These are phyloP conservation scores for Pichia insulana DNA, from an alignment of 805 yeast genomes.

Conservation along the genomic window DNA sequence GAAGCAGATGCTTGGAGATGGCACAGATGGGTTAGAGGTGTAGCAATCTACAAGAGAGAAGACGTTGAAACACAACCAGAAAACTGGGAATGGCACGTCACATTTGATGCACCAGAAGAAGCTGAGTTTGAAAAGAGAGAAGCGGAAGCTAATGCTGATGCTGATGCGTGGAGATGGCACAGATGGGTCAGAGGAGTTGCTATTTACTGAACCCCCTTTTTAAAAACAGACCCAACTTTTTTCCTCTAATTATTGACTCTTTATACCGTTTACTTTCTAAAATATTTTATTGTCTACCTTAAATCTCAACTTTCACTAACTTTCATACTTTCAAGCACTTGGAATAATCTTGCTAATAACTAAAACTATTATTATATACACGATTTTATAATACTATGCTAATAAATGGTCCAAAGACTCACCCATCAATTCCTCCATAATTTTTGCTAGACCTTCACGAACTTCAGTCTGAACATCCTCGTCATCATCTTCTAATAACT, in stretches of 20 bases:
- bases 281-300: too few species aligned
- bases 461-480: constrained; percentile 90
- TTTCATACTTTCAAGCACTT: too few species aligned
- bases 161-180: constrained; percentile 10
- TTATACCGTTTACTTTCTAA: neutral
- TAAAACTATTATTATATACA: too few species aligned
- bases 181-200: constrained; percentile 3
- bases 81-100: too few species aligned
- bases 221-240: neutral
- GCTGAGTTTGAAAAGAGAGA: constrained; percentile 4
- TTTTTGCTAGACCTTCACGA: constrained; percentile 81
- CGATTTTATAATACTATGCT: too few species aligned
- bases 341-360: too few species aligned
- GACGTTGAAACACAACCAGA: constrained; percentile 2
- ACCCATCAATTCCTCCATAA: constrained; percentile 85
- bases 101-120: neutral
- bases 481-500: constrained; percentile 89
- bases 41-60: constrained; percentile 12
- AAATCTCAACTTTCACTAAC: too few species aligned
- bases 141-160: constrained; percentile 5
- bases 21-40: constrained; percentile 4
- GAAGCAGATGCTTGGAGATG: constrained; percentile 5
- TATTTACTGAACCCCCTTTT: constrained; percentile 1
- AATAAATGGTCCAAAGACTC: constrained; percentile 72
- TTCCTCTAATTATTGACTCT: neutral